phyloP scores from a whole-genome alignment of 306 rosid species.

The Malus sylvestris region DNA sequence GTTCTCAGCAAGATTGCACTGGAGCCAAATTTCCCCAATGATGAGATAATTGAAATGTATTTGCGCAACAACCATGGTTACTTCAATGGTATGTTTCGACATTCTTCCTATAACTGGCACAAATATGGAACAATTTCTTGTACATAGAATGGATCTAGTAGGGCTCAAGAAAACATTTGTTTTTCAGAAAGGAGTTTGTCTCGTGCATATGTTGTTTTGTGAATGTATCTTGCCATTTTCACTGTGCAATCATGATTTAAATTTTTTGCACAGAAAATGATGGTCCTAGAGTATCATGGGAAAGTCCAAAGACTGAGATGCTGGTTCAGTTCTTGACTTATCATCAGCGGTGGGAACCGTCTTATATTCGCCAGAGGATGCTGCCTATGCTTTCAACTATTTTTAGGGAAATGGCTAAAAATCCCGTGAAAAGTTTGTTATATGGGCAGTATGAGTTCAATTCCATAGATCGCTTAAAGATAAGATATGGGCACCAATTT shows the following conservation, averaged over 20 bases:
- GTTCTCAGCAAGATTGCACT: constrained; percentile 55
- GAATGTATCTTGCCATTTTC: background rate
- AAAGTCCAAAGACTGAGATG: constrained; percentile 52
- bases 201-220: background rate
- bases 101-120: background rate
- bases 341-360: constrained; percentile 74
- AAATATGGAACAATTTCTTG: background rate
- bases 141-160: background rate
- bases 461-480: constrained; percentile 61
- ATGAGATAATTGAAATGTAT: constrained; percentile 62
- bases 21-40: constrained; percentile 65
- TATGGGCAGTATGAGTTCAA: constrained; percentile 66
- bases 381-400: constrained; percentile 83
- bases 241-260: constrained; percentile 5
- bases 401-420: constrained; percentile 50
- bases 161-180: background rate
- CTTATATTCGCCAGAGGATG: constrained; percentile 53
- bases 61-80: constrained; percentile 50
- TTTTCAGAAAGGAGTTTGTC: background rate
- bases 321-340: constrained; percentile 57
- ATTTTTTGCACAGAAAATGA: constrained; percentile 35
- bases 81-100: constrained; percentile 40
- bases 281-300: constrained; percentile 50
- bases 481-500: constrained; percentile 50
- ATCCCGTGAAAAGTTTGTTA: constrained; percentile 29